phyloP scores from a whole-genome alignment of 176 grass and related monocot genomes.

The Juncus inflexus region DNA sequence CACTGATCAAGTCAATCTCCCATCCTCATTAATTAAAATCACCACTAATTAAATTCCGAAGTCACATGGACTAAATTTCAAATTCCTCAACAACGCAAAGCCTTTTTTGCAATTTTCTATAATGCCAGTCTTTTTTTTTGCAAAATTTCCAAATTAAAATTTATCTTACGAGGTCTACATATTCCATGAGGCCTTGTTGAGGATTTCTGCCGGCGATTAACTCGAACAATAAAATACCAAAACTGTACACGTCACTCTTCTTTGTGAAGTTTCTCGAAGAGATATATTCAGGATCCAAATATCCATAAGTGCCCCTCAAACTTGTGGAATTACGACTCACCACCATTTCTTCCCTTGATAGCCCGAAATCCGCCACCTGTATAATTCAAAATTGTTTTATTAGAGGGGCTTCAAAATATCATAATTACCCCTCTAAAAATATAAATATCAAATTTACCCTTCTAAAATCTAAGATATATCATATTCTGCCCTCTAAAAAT shows the following conservation, averaged over 20 bases:
- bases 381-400: background rate
- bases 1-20: no score
- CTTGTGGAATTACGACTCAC: constrained; percentile 54
- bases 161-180: constrained; percentile 81
- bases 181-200: constrained; percentile 98
- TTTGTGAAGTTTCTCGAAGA: constrained; percentile 86
- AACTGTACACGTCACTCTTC: constrained; percentile 99
- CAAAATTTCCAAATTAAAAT: background rate
- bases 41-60: no score
- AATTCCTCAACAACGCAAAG: no score
- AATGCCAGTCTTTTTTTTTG: no score
- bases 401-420: no score
- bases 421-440: no score
- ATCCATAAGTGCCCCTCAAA: constrained; percentile 82
- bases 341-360: constrained; percentile 85
- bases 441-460: no score
- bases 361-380: constrained; percentile 96
- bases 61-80: no score
- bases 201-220: constrained; percentile 84
- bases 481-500: no score
- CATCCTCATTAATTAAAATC: no score
- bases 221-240: constrained; percentile 85
- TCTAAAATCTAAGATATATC: no score
- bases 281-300: constrained; percentile 88
- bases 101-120: no score